Percentiles rank a stretch among this genome's conserved stretches.
Evolutionary conservation across 805 yeast genomes (phyloP).

Genomic region (Saccharomycopsis amapae): DNA sequence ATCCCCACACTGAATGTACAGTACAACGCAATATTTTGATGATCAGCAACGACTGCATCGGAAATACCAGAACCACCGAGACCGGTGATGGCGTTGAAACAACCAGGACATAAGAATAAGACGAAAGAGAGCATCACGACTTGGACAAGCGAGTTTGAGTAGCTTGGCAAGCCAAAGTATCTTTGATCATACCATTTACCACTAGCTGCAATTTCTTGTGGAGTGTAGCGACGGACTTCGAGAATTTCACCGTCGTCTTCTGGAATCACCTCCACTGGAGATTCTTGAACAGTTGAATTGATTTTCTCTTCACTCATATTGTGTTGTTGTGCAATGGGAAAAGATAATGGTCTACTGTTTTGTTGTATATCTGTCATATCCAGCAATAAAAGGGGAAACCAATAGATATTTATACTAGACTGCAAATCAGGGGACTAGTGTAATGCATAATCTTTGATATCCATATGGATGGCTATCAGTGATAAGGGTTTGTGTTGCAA

Average conservation of each 20-base stretch:
- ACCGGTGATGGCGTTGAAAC: conserved; percentile 45
- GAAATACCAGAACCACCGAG: conserved; percentile 41
- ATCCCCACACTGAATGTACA: conserved; percentile 50
- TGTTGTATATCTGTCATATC: too few relatives aligned
- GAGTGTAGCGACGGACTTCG: conserved; percentile 3
- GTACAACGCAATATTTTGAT: conserved; percentile 46
- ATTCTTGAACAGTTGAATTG: not conserved
- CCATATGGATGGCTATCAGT: too few relatives aligned
- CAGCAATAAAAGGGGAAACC: too few relatives aligned
- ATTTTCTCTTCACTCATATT: not conserved
- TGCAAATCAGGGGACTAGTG: too few relatives aligned
- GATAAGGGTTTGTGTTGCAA: too few relatives aligned
- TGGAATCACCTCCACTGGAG: too few relatives aligned
- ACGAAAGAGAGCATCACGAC: conserved; percentile 37
- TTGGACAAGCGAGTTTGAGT: conserved; percentile 29
- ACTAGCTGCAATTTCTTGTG: conserved; percentile 4
- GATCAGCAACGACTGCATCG: conserved; percentile 34
- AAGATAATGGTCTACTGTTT: too few relatives aligned
- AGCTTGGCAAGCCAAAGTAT: conserved; percentile 1
- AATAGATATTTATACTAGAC: too few relatives aligned
- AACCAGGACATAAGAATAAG: conserved; percentile 40
- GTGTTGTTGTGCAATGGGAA: too few relatives aligned
- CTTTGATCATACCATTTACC: conserved; percentile 9
- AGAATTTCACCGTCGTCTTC: not conserved
- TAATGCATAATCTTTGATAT: too few relatives aligned